phyloP scores from a whole-genome alignment of 257 asterid genomes.

The Mentha longifolia region DNA sequence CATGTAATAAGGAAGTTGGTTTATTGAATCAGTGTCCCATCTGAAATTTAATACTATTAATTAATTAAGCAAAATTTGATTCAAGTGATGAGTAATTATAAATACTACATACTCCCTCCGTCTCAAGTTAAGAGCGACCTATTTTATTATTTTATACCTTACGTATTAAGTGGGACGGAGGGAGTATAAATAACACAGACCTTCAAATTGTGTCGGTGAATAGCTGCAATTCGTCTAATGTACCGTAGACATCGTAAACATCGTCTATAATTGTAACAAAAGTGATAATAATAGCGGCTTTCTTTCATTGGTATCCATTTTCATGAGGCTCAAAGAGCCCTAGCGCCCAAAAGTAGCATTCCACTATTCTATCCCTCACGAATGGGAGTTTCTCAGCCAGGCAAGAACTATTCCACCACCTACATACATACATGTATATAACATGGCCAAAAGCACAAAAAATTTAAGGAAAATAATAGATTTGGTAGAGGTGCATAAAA shows the following conservation, averaged over 20 bases:
- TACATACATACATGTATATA: background rate
- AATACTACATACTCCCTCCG: too few species aligned
- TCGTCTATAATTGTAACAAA: background rate
- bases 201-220: background rate
- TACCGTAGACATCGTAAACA: slow-evolving; percentile 17
- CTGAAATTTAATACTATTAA: slow-evolving; percentile 6
- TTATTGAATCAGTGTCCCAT: slow-evolving; percentile 39
- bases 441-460: too few species aligned
- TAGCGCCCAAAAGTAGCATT: background rate
- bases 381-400: slow-evolving; percentile 15
- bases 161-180: too few species aligned
- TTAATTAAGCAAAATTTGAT: too few species aligned
- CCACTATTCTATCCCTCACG: slow-evolving; percentile 21
- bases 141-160: too few species aligned
- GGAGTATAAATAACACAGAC: background rate
- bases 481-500: too few species aligned
- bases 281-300: background rate
- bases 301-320: slow-evolving; percentile 4
- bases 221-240: background rate
- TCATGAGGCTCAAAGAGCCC: background rate
- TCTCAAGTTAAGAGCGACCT: too few species aligned
- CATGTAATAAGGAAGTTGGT: slow-evolving; percentile 46
- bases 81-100: too few species aligned
- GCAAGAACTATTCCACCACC: background rate
- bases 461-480: too few species aligned